These are phyloP conservation scores for Solanum clarkiae DNA, from an alignment of 257 asterid genomes.

Conservation along the genomic window DNA sequence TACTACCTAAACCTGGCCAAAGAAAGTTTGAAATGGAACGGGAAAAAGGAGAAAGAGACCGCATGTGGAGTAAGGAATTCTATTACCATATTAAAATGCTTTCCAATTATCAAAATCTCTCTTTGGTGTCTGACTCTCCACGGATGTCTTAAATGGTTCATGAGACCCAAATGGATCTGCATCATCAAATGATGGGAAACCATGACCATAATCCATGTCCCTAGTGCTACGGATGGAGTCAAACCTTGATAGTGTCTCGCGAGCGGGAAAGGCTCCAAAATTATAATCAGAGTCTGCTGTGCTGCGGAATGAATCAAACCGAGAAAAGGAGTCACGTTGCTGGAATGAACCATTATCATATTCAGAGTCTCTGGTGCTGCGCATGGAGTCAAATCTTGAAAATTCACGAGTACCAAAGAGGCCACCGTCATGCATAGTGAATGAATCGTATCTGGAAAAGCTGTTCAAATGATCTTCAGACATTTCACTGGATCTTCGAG, in stretches of 20 bases:
- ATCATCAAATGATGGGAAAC: constrained; percentile 72
- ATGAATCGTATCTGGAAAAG: constrained; percentile 79
- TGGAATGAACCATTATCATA: constrained; percentile 52
- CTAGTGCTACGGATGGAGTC: constrained; percentile 50
- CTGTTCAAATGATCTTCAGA: constrained; percentile 32
- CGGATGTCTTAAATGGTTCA: constrained; percentile 52
- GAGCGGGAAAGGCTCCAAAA: constrained; percentile 26
- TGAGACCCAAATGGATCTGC: constrained; percentile 68
- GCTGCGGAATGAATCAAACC: constrained; percentile 67
- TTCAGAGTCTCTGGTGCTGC: constrained; percentile 44
- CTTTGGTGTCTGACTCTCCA: constrained; percentile 55
- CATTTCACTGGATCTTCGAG: constrained; percentile 33
- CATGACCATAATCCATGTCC: constrained; percentile 55
- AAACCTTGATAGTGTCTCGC: constrained; percentile 37
- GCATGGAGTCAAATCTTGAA: constrained; percentile 71
- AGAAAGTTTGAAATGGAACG: neutral
- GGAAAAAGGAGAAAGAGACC: neutral
- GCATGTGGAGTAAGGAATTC: neutral
- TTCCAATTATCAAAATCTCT: constrained; percentile 70
- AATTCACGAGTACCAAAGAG: constrained; percentile 35
- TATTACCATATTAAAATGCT: constrained; percentile 41
- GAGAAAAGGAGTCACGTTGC: constrained; percentile 36
- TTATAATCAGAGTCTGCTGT: constrained; percentile 61
- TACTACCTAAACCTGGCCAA: neutral
- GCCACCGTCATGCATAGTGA: constrained; percentile 27